phyloP scores from a whole-genome alignment of 805 yeast species.

The Suhomyces emberorum region DNA sequence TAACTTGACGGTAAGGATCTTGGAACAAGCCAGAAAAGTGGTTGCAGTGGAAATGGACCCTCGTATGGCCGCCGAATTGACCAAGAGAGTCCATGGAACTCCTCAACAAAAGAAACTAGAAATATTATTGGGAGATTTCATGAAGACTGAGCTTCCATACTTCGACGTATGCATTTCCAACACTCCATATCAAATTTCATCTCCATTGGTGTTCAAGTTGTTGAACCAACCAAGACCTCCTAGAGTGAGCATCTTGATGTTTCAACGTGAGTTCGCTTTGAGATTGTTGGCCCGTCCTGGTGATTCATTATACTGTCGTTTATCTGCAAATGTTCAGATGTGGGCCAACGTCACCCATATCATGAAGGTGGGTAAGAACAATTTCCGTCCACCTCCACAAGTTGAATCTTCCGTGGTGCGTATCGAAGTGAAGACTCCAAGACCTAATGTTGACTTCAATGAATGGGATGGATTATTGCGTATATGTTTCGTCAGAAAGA shows the following conservation, averaged over 20 bases:
- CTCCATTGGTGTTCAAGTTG: constrained; percentile 91
- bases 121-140: constrained; percentile 89
- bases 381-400: constrained; percentile 97
- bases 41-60: constrained; percentile 98
- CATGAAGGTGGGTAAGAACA: constrained; percentile 96
- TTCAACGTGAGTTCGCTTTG: constrained; percentile 95
- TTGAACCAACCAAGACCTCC: constrained; percentile 93
- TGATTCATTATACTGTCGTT: constrained; percentile 86
- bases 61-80: constrained; percentile 98
- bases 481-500: constrained; percentile 88
- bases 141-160: constrained; percentile 91
- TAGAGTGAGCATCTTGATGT: constrained; percentile 91
- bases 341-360: constrained; percentile 99
- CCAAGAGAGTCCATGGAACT: constrained; percentile 97
- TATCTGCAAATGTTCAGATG: constrained; percentile 97
- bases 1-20: constrained; percentile 86
- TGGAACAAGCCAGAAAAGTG: constrained; percentile 92
- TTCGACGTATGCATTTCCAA: constrained; percentile 95
- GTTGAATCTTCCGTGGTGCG: constrained; percentile 96
- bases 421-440: constrained; percentile 85
- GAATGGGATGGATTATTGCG: constrained; percentile 98
- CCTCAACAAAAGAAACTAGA: constrained; percentile 89
- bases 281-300: constrained; percentile 95
- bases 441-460: constrained; percentile 89
- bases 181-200: constrained; percentile 96